Conservation (phyloP, 352 stramenopile species). For the Pythium diclinum region DNA sequence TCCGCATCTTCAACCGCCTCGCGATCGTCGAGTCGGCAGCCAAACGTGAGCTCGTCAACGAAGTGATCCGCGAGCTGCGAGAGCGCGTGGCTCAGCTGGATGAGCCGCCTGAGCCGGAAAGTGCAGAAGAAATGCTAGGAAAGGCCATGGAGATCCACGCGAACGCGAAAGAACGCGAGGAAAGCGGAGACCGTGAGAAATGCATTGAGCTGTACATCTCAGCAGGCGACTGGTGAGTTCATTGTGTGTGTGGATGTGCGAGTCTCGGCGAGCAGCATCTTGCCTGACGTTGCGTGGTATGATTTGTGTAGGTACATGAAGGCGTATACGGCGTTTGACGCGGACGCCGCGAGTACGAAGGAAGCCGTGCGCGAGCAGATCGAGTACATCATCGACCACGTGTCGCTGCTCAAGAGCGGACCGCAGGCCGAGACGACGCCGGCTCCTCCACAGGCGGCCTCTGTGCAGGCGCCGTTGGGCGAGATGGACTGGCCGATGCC, state of each 20-base stretch:
- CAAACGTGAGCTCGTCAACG: constrained; percentile 56
- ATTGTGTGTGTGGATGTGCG: constrained; percentile 21
- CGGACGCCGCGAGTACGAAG: constrained; percentile 29
- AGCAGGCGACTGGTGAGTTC: constrained; percentile 33
- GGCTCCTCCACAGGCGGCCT: background rate
- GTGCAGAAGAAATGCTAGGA: constrained; percentile 14
- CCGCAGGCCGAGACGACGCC: background rate
- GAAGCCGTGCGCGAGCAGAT: constrained; percentile 58
- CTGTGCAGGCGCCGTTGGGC: background rate
- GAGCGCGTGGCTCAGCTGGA: constrained; percentile 43
- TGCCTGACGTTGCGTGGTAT: no score
- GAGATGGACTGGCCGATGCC: constrained; percentile 19
- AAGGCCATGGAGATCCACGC: constrained; percentile 25
- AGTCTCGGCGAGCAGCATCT: no score
- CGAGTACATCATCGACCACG: constrained; percentile 73
- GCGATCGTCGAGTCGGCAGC: constrained; percentile 71
- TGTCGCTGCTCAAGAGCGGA: constrained; percentile 49
- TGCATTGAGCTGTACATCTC: constrained; percentile 54
- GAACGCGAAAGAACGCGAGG: constrained; percentile 15
- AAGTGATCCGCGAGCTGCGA: constrained; percentile 53
- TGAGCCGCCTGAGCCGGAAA: constrained; percentile 21
- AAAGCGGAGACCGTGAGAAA: constrained; percentile 7
- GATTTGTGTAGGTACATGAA: constrained; percentile 52
- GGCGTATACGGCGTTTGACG: constrained; percentile 42
- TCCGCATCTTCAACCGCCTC: constrained; percentile 64